These are phyloP conservation scores for Westerdykella sp. DNA, from an alignment of 2,329 filamentous ascomycete species.

Conservation along the genomic window DNA sequence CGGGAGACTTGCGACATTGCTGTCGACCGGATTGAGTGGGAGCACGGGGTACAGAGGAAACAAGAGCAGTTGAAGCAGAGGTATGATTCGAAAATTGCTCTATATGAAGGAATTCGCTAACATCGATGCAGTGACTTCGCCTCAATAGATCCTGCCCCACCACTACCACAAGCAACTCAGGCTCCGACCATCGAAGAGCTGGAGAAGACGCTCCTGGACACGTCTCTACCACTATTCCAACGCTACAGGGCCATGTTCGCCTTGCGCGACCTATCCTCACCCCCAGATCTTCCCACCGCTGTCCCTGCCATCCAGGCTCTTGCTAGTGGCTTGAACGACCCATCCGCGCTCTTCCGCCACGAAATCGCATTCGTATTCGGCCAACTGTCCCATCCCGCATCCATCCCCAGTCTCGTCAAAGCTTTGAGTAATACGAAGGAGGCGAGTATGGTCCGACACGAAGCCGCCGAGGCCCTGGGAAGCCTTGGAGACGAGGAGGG, in stretches of 20 bases:
- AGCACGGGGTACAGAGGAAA: constrained; percentile 54
- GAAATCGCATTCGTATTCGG: constrained; percentile 98
- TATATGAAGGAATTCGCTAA: constrained; percentile 7
- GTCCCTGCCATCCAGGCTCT: constrained; percentile 80
- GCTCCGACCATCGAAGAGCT: constrained; percentile 65
- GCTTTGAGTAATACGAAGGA: constrained; percentile 74
- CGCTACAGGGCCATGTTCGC: constrained; percentile 98
- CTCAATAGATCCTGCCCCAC: constrained; percentile 90
- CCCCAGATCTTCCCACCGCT: constrained; percentile 83
- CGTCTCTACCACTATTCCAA: constrained; percentile 72
- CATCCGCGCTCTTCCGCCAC: constrained; percentile 90
- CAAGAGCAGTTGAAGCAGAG: constrained; percentile 73
- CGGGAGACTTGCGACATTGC: constrained; percentile 96
- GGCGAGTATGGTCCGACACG: constrained; percentile 93
- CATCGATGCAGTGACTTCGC: constrained; percentile 69
- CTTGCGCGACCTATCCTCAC: constrained; percentile 87
- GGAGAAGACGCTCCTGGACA: constrained; percentile 71
- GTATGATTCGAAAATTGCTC: constrained; percentile 42
- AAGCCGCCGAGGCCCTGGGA: constrained; percentile 92
- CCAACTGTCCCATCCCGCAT: constrained; percentile 92
- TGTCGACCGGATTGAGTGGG: constrained; percentile 89
- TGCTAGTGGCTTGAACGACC: constrained; percentile 76
- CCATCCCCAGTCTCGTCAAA: constrained; percentile 78
- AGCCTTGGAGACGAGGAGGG: constrained; percentile 90
- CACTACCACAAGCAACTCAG: constrained; percentile 62